A percentile compares a stretch with the other conserved stretches of the same genome.
Evolutionary conservation across 129 eudicot species (phyloP).

Genomic region (Apium graveolens): DNA sequence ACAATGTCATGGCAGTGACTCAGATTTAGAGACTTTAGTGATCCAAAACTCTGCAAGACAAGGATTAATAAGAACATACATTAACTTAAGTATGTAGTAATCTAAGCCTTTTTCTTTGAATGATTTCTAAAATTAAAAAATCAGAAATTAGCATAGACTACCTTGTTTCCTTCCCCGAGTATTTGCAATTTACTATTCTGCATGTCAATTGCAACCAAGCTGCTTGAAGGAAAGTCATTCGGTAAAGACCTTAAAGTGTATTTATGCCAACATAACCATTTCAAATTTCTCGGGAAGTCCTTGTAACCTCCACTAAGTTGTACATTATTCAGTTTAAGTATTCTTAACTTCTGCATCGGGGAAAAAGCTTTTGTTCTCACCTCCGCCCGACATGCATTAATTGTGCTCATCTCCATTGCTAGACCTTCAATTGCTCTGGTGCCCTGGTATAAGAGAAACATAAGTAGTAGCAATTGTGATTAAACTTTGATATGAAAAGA

Average conservation of each 20-base stretch:
- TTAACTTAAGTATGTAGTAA: neutral
- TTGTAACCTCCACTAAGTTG: too few species aligned
- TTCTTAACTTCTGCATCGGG: too few species aligned
- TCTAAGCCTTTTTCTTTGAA: too few species aligned
- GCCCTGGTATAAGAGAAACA: slow-evolving; percentile 17
- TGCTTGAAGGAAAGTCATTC: neutral
- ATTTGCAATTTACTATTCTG: neutral
- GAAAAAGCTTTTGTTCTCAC: slow-evolving; percentile 14
- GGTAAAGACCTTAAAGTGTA: too few species aligned
- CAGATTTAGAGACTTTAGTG: slow-evolving; percentile 14
- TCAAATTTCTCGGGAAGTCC: too few species aligned
- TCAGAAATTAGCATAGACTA: neutral
- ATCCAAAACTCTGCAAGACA: slow-evolving; percentile 2
- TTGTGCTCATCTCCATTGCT: slow-evolving; percentile 17
- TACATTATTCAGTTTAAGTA: too few species aligned
- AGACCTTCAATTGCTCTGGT: slow-evolving; percentile 20
- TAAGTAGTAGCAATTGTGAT: neutral
- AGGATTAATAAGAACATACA: too few species aligned
- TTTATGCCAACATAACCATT: too few species aligned
- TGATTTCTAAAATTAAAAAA: too few species aligned
- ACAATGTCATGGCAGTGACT: slow-evolving; percentile 3
- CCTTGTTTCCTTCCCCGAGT: neutral
- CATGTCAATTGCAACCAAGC: slow-evolving; percentile 1
- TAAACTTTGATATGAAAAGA: neutral
- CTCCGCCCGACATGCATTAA: neutral